phyloP scores from a whole-genome alignment of 2,329 filamentous ascomycete species.

The Aspergillus tanneri region DNA sequence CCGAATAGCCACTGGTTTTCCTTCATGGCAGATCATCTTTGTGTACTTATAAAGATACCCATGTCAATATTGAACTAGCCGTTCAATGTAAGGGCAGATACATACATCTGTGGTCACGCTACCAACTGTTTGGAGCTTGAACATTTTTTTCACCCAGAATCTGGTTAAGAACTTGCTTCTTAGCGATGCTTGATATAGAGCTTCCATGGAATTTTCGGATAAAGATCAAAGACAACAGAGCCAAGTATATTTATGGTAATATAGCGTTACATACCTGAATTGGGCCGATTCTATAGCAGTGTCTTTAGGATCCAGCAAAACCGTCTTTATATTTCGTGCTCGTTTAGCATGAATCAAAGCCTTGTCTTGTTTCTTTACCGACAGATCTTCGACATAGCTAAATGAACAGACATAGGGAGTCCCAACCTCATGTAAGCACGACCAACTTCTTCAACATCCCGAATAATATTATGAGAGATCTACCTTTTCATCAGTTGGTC shows the following conservation, averaged over 20 bases:
- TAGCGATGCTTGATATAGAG: background rate
- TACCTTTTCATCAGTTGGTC: conserved; percentile 49
- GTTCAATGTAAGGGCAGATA: conserved; percentile 6
- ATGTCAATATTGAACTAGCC: too few species aligned
- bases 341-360: conserved; percentile 51
- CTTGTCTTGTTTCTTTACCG: conserved; percentile 54
- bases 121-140: conserved; percentile 46
- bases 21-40: conserved; percentile 51
- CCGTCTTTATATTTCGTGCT: conserved; percentile 49
- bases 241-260: too few species aligned
- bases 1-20: conserved; percentile 53
- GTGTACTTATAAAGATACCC: conserved; percentile 35
- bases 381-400: conserved; percentile 52
- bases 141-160: conserved; percentile 57
- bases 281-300: conserved; percentile 53
- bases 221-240: background rate
- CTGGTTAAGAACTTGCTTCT: conserved; percentile 25
- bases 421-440: background rate
- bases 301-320: conserved; percentile 51
- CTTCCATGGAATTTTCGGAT: background rate
- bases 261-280: conserved; percentile 51
- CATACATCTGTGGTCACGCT: conserved; percentile 40
- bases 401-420: conserved; percentile 4
- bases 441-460: background rate
- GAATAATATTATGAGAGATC: background rate